Base-by-base conservation (phyloP, 2,329 filamentous ascomycete genomes). In the Neonectria faginata region DNA sequence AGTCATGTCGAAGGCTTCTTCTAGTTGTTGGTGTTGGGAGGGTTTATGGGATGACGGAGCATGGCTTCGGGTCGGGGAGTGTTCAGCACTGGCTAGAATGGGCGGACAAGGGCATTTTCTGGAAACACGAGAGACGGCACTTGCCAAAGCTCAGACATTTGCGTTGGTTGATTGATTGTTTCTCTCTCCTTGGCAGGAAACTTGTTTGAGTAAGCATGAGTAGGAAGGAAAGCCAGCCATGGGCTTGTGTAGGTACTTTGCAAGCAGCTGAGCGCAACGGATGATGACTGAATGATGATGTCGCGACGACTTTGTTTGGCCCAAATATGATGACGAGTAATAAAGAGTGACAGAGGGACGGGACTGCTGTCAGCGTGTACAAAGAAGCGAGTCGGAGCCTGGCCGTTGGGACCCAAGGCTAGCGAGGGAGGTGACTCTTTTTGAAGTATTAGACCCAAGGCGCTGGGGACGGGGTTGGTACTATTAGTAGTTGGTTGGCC, bases 281-380 rank as follows among this genome's bases (percentile, higher is more conserved):
- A 73, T 73, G 72, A 74, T 72, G 72, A 74, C 70, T 74, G 68
- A 73, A 74, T 73, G 72, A 74, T 72, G 68, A 74, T 74, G 70
- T 66, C 65, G 67, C 66, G 70, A 74, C 67, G 72, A 73, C 66
- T 67, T 64, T 70, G 64, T 61, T 67, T 65, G 67, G n/a, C 47
- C 61, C 52, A 57, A 54, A 50, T 58, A 59, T 60, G 36, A 48
- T 52, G 33, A 12, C 14, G 14, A 25, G 12, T 18, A 22, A 33
- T 20, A 18, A 14, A 8, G 14, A 51, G 31, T 33, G 11, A 5
- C 31, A 27, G 36, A 16, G 36, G 7, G 14, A 3, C 36, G 36
- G 36, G 36, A n/a, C 36, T 39, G 36, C 36, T n/a, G 36, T 3
- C 36, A 39, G 36, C 3, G 14, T n/a, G 36, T 39, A 8, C 16